Percentiles rank a stretch among this genome's conserved stretches.
phyloP scores from a whole-genome alignment of 495 filamentous ascomycete genomes.

The Aspergillus sclerotiicarbonarius region DNA sequence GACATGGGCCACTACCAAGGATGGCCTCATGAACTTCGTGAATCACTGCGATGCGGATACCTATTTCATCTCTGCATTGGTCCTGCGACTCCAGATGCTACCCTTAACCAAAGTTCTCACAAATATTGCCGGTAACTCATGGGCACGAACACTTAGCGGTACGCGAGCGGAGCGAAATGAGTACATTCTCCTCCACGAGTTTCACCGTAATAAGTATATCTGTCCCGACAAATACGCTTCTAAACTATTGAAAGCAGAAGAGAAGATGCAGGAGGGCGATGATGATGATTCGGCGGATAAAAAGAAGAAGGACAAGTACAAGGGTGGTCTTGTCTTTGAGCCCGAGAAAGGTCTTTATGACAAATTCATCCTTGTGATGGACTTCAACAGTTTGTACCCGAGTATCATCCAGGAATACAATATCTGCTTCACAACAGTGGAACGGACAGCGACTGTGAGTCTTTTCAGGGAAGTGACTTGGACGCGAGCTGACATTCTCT shows the following conservation, averaged over 20 bases:
- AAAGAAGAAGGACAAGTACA: constrained; percentile 99
- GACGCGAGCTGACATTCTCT: constrained; percentile 16
- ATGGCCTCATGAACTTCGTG: constrained; percentile 89
- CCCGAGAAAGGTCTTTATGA: constrained; percentile 97
- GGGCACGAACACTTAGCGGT: constrained; percentile 92
- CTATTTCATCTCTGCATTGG: constrained; percentile 89
- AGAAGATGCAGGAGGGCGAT: constrained; percentile 61
- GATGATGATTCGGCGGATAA: constrained; percentile 76
- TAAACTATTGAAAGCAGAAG: constrained; percentile 66
- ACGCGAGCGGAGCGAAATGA: constrained; percentile 97
- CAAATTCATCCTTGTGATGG: constrained; percentile 96
- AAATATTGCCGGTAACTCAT: constrained; percentile 96
- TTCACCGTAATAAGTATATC: constrained; percentile 93
- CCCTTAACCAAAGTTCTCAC: constrained; percentile 93
- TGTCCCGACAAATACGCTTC: constrained; percentile 87
- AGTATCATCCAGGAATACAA: constrained; percentile 99
- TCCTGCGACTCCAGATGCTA: constrained; percentile 84
- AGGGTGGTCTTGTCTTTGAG: constrained; percentile 97
- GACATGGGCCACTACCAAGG: constrained; percentile 78
- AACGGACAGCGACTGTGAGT: constrained; percentile 63
- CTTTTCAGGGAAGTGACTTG: background rate
- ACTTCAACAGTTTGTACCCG: constrained; percentile 98
- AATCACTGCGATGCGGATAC: constrained; percentile 92
- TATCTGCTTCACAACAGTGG: constrained; percentile 98
- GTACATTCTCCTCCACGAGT: constrained; percentile 97